Conservation (phyloP, 495 filamentous ascomycete genomes). For the Massariosphaeria phaeospora region DNA sequence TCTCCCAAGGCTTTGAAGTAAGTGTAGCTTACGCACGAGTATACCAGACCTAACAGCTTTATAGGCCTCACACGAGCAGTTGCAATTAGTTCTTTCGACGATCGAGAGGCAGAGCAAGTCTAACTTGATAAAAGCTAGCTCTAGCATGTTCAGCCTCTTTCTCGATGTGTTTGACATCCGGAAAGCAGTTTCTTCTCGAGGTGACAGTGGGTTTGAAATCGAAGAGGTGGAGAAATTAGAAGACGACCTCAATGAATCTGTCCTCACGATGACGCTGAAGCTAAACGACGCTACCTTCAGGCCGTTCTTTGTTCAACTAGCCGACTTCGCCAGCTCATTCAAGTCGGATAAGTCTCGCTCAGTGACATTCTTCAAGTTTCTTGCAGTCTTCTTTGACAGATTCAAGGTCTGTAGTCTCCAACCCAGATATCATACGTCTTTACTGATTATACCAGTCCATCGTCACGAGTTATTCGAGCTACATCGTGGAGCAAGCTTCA, state of each 20-base stretch:
- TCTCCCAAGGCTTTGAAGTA: constrained; percentile 54
- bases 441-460: constrained; percentile 55
- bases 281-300: constrained; percentile 93
- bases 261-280: constrained; percentile 89
- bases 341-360: constrained; percentile 52
- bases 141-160: constrained; percentile 63
- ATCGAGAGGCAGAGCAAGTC: constrained; percentile 74
- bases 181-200: constrained; percentile 24
- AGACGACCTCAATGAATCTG: constrained; percentile 56
- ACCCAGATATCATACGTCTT: constrained; percentile 1
- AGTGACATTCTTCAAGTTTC: constrained; percentile 72
- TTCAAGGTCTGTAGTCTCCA: constrained; percentile 56
- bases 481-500: constrained; percentile 70
- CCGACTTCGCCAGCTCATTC: constrained; percentile 72
- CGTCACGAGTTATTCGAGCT: constrained; percentile 82
- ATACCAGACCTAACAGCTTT: constrained; percentile 29
- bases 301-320: constrained; percentile 76
- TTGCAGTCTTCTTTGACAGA: constrained; percentile 69
- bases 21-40: constrained; percentile 29
- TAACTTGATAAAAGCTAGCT: constrained; percentile 62
- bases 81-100: constrained; percentile 59
- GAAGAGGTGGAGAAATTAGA: constrained; percentile 62
- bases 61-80: constrained; percentile 60
- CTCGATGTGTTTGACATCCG: constrained; percentile 49
- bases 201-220: constrained; percentile 43